Conservation (phyloP, 2,329 filamentous ascomycete species). For the Sporothrix schenckii region DNA sequence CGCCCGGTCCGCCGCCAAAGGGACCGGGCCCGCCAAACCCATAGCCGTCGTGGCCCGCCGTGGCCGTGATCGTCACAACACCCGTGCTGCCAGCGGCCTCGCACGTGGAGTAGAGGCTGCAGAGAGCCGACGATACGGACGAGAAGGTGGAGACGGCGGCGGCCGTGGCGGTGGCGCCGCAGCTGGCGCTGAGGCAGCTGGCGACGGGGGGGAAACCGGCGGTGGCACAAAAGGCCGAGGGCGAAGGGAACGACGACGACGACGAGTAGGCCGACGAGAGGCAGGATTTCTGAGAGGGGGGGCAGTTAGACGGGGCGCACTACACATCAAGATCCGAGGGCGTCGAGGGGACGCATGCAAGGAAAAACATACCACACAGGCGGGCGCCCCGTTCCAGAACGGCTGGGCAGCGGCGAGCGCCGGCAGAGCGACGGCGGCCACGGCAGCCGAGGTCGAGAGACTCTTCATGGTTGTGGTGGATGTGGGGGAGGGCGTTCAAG, state of each 20-base stretch:
- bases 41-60: slow-evolving; percentile 37
- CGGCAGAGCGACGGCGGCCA: slow-evolving; percentile 39
- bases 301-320: neutral
- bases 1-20: slow-evolving; percentile 13
- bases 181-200: slow-evolving; percentile 41
- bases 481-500: neutral
- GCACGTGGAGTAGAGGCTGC: slow-evolving; percentile 48
- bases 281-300: slow-evolving; percentile 46
- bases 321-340: no score
- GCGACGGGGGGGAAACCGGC: slow-evolving; percentile 37
- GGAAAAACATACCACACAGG: slow-evolving; percentile 47
- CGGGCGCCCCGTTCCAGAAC: slow-evolving; percentile 48
- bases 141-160: slow-evolving; percentile 40
- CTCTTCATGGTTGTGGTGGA: slow-evolving; percentile 41
- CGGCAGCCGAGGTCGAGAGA: slow-evolving; percentile 35
- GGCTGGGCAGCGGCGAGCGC: slow-evolving; percentile 44
- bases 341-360: neutral
- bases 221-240: slow-evolving; percentile 42
- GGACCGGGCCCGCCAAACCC: slow-evolving; percentile 24
- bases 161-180: slow-evolving; percentile 41
- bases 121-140: slow-evolving; percentile 48
- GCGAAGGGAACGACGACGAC: slow-evolving; percentile 41
- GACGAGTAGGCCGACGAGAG: slow-evolving; percentile 47
- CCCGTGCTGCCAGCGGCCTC: slow-evolving; percentile 46
- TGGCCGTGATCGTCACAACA: slow-evolving; percentile 47